Conservation (phyloP, 176 grass and related monocot genomes). For the Ananas comosus region DNA sequence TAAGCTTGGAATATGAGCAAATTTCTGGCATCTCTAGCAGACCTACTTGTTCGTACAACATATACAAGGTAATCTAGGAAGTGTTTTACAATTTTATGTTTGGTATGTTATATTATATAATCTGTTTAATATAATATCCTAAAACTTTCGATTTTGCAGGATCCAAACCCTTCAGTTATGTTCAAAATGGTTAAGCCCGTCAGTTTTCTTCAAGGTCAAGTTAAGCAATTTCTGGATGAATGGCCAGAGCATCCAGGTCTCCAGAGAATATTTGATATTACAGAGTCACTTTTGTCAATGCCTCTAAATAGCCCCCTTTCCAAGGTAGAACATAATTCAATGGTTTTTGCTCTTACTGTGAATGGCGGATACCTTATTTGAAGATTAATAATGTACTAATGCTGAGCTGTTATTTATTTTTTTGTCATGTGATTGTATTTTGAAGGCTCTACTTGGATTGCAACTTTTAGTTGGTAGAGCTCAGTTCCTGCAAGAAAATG, state of each 20-base stretch:
- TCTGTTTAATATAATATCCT: background rate
- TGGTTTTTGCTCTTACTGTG: constrained; percentile 4
- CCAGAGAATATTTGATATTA: constrained; percentile 58
- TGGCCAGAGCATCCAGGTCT: constrained; percentile 85
- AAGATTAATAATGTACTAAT: too few species aligned
- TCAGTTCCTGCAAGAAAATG: constrained; percentile 82
- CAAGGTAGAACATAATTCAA: constrained; percentile 42
- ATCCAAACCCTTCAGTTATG: constrained; percentile 57
- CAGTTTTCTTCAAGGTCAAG: constrained; percentile 37
- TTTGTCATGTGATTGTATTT: constrained; percentile 18
- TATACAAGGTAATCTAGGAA: constrained; percentile 51
- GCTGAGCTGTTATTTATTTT: constrained; percentile 9
- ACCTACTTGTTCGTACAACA: constrained; percentile 41
- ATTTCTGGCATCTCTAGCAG: constrained; percentile 24
- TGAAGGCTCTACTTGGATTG: constrained; percentile 75
- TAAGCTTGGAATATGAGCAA: constrained; percentile 65
- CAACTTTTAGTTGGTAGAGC: constrained; percentile 65
- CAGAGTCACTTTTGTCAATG: constrained; percentile 52
- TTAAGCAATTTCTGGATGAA: constrained; percentile 60
- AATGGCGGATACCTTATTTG: too few species aligned
- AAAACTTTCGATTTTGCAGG: constrained; percentile 41
- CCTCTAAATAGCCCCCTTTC: constrained; percentile 49
- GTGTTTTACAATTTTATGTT: constrained; percentile 15
- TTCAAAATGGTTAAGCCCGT: constrained; percentile 78
- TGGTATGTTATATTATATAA: background rate